These are phyloP conservation scores for slime mould (Dictyostelium discoideum) DNA, from an alignment of 78 protist genomes.

Conservation along the genomic window dicty_2.7 NC_007089.4:5592001-5592500, in stretches of 20 bases:
- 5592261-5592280: no score
- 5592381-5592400: background rate
- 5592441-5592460: no score
- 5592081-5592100: slow-evolving; percentile 35
- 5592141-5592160: background rate
- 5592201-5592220: no score
- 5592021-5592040: slow-evolving; percentile 19
- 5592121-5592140: slow-evolving; percentile 3
- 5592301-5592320: no score
- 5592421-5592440: background rate
- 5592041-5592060: slow-evolving; percentile 35
- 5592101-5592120: slow-evolving; percentile 23
- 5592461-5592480: background rate
- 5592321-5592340: no score
- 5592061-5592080: slow-evolving; percentile 26
- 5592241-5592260: no score
- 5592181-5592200: no score
- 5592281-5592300: no score
- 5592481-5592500: background rate
- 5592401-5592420: background rate
- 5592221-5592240: no score
- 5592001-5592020: background rate
- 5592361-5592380: no score
- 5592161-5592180: no score
- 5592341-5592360: no score